Percentiles rank a stretch among this genome's conserved stretches.
Conservation (phyloP, 805 yeast genomes). For the Cyberlindnera suaveolens region DNA sequence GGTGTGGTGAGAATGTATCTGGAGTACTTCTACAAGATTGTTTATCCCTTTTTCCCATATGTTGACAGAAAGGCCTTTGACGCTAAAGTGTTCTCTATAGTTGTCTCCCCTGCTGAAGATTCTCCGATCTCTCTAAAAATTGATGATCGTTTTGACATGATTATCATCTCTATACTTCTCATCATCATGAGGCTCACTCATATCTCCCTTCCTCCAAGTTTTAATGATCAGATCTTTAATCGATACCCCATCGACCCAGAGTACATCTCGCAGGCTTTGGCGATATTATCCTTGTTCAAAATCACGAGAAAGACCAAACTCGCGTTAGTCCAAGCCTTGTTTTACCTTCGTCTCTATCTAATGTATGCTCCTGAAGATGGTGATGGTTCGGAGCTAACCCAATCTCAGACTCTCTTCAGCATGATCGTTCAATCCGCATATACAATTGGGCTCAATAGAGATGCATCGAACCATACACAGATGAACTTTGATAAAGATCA, state of each 20-base stretch:
- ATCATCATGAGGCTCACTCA: conserved; percentile 36
- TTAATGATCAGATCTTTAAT: conserved; percentile 20
- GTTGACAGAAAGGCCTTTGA: conserved; percentile 34
- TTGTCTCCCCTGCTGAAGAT: conserved; percentile 28
- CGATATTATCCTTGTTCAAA: conserved; percentile 36
- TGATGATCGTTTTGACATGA: conserved; percentile 35
- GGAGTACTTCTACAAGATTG: conserved; percentile 34
- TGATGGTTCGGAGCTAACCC: conserved; percentile 39
- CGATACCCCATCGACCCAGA: conserved; percentile 34
- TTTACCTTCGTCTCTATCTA: conserved; percentile 35
- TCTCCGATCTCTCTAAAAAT: conserved; percentile 25
- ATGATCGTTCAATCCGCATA: conserved; percentile 38
- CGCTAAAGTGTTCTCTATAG: conserved; percentile 24
- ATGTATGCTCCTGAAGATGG: conserved; percentile 43
- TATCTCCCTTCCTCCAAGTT: conserved; percentile 30
- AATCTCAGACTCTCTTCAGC: conserved; percentile 32
- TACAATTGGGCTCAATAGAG: conserved; percentile 42
- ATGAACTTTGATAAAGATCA: conserved; percentile 10
- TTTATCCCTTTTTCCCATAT: conserved; percentile 45
- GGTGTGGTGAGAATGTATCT: conserved; percentile 35
- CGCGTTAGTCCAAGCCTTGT: conserved; percentile 37
- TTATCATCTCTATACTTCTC: conserved; percentile 33
- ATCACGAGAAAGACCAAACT: conserved; percentile 33
- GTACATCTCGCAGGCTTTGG: conserved; percentile 32
- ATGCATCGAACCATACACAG: conserved; percentile 30